Evolutionary conservation across 1,284 basidiomycete species (phyloP), one percentile per base, ranked within the genome.

Genomic region (Cryptococcus sp.): DNA sequence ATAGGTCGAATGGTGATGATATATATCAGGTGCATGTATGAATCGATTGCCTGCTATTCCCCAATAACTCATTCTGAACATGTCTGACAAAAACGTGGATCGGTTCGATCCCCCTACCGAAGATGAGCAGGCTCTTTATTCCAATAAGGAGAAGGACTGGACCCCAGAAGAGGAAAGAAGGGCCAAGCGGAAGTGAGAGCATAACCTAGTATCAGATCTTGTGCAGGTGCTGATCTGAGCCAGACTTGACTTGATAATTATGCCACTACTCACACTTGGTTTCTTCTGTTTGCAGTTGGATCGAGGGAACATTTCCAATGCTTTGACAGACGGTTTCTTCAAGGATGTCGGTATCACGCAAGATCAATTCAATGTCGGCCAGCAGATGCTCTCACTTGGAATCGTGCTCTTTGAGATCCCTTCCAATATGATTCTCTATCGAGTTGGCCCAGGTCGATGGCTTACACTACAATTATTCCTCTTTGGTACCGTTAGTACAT

Each of bases 391-490:
- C 6, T 70, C 63, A 15, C 58, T 68, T 48, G 65, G 66, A 34
- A 73, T 71, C 37, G 69, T 72, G 4, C 57, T 71, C 3, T 62
- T 67, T 47, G 70, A 72, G 34, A 60, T 72, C 23, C 70, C 67
- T 0, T 59, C 61, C 51, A 66, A 67, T 53, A 56, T 67, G 55
- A 50, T 62, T 10, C 63, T 70, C 2, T 61, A 62, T 54, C 50
- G 55, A 3, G 55, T 67, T 33, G 64, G 66, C 2, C 59, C 67
- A 1, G 55, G 44, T 2, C 60, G 58, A 49, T 65, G 63, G 67
- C 50, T 66, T 46, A 62, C 61, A 15, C 41, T 67, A 10, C 68
- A 68, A 54, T 55, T 66, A 1, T 61, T 64, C 57, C 58, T 62
- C 8, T 69, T 70, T 36, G 66, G 65, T n/a, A 53, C 58, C 13